These are phyloP conservation scores for Raphanus hybrid DNA, from an alignment of 441 rosid species.

Conservation along the genomic window DNA sequence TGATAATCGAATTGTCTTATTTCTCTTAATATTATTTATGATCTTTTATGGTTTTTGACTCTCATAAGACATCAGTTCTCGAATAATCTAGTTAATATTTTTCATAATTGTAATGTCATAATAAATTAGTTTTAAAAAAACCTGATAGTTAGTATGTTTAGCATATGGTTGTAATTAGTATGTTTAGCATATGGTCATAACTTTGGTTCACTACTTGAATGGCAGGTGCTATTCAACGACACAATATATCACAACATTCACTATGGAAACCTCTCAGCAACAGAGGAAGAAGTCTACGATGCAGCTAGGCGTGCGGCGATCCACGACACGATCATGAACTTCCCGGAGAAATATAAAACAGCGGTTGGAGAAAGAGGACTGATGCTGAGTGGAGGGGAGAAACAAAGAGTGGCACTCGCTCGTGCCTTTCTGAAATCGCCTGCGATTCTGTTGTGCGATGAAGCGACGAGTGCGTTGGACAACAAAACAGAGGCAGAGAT, in stretches of 20 bases:
- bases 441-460: slow-evolving; percentile 85
- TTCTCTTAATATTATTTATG: background rate
- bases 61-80: too few relatives aligned
- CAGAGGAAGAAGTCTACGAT: slow-evolving; percentile 82
- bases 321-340: slow-evolving; percentile 83
- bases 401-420: slow-evolving; percentile 96
- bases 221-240: slow-evolving; percentile 92
- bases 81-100: too few relatives aligned
- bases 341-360: slow-evolving; percentile 83
- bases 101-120: too few relatives aligned
- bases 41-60: too few relatives aligned
- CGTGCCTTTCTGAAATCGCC: slow-evolving; percentile 95
- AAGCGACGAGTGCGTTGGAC: slow-evolving; percentile 96
- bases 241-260: slow-evolving; percentile 94
- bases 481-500: slow-evolving; percentile 97
- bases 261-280: slow-evolving; percentile 88
- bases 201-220: background rate
- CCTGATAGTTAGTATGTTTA: background rate
- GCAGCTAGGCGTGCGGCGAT: slow-evolving; percentile 91
- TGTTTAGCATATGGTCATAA: background rate
- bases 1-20: background rate
- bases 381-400: slow-evolving; percentile 98
- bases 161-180: background rate
- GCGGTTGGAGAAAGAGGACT: slow-evolving; percentile 95
- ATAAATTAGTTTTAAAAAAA: too few relatives aligned